These are phyloP conservation scores for Fomitopsis betulina DNA, from an alignment of 1,284 basidiomycete genomes.

Conservation along the genomic window DNA sequence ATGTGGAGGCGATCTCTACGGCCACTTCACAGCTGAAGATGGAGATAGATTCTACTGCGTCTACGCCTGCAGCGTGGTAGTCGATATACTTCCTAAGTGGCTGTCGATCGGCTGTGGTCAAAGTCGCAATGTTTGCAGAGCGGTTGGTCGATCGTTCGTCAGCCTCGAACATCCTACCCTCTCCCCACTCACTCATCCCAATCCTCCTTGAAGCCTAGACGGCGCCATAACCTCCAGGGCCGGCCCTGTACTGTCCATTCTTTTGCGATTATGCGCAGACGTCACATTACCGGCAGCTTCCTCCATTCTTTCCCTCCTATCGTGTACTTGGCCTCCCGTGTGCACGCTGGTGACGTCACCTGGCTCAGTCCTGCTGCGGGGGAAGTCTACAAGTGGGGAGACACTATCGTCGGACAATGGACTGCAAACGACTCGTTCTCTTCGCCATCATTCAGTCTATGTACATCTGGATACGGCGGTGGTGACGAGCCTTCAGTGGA, in stretches of 20 bases:
- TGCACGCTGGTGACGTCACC: constrained; percentile 14
- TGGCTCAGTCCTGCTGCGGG: constrained; percentile 27
- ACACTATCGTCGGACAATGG: constrained; percentile 28
- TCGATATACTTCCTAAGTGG: neutral
- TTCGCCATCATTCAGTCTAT: constrained; percentile 27
- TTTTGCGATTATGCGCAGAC: constrained; percentile 9
- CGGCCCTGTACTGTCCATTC: constrained; percentile 6
- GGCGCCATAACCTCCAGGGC: constrained; percentile 5
- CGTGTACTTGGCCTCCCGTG: neutral
- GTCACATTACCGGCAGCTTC: neutral
- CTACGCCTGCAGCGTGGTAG: constrained; percentile 31
- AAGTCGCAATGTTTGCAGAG: neutral
- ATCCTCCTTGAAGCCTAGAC: constrained; percentile 3
- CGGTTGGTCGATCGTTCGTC: neutral
- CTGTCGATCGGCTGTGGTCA: neutral
- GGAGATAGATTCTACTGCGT: constrained; percentile 54
- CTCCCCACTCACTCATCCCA: neutral
- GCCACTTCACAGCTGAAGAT: constrained; percentile 27
- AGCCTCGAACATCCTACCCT: neutral
- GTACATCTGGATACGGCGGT: constrained; percentile 8
- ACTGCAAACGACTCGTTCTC: constrained; percentile 16
- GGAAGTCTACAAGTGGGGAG: constrained; percentile 25
- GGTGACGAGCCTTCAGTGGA: neutral
- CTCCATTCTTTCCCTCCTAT: neutral
- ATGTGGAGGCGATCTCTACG: constrained; percentile 21